Evolutionary conservation across 2,329 filamentous ascomycete species (phyloP), one percentile per base, ranked within the genome.

Genomic region (Diaporthe sp.): DNA sequence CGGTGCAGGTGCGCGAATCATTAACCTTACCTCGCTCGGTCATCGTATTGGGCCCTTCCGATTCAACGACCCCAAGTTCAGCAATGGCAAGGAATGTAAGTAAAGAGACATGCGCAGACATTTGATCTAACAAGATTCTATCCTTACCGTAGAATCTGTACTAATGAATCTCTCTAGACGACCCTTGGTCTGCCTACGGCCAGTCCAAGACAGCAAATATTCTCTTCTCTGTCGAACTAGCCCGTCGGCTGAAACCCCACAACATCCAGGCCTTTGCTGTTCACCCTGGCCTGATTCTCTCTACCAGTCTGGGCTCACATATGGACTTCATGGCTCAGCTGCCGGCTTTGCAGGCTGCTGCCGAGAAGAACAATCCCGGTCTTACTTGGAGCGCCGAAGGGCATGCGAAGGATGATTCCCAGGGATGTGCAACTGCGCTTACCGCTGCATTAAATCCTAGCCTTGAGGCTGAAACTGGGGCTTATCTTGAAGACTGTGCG

Each of bases 1-100:
- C 15, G 78, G 79, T 1, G 69, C 76, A 38, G 75, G 70, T 13
- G 80, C 76, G 7, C 45, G 87, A 0, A 78, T 88, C 12, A 81
- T 88, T 47, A 87, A 83, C 73, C 81, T 88, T 9, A 82, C 81
- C n/a, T 82, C 81, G 81, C 81, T 73, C 76, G 81, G 57, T 78
- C 81, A 40, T 80, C 84, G 75, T 74, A 78, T 71, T 28, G 80
- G 47, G 4, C 74, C 77, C 1, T 77, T 86, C n/a, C 81, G 83
- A 28, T 84, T 80, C 71, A 77, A 76, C 8, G 84, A 86, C 68
- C 72, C 78, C 8, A 72, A 35, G 1, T 76, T 76, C 47, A 38
- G 58, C n/a, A 55, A 25, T 17, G 73, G 68, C 9, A 64, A 71
- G 33, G 55, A 70, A 6, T 74, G 70, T 64, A 55, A 72, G 70